These are phyloP conservation scores for Bipolaris sorokiniana DNA, from an alignment of 2,329 filamentous ascomycete genomes.

Conservation along the genomic window DNA sequence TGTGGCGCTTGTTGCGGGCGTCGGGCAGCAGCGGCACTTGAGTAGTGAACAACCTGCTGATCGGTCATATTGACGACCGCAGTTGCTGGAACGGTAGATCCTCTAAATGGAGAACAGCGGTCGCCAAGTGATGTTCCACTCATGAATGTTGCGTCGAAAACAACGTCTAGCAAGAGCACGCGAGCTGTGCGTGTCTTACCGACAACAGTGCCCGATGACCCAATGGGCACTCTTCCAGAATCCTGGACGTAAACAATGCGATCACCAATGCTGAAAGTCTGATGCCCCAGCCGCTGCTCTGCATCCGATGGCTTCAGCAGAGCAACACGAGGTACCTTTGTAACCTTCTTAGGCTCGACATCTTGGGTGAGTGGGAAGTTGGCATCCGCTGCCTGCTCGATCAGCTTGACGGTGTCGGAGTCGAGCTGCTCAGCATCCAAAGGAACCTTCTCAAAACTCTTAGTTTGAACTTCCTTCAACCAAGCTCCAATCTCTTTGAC, in stretches of 20 bases:
- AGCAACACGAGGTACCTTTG: constrained; percentile 82
- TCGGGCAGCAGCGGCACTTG: constrained; percentile 64
- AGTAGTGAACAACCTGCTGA: constrained; percentile 76
- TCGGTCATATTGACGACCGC: constrained; percentile 87
- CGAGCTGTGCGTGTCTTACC: constrained; percentile 89
- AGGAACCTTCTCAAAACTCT: constrained; percentile 93
- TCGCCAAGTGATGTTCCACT: constrained; percentile 91
- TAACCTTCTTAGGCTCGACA: constrained; percentile 70
- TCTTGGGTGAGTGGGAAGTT: constrained; percentile 42
- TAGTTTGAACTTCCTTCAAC: constrained; percentile 90
- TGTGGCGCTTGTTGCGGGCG: constrained; percentile 56
- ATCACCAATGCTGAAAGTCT: constrained; percentile 83
- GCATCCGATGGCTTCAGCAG: constrained; percentile 93
- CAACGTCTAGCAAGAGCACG: constrained; percentile 81
- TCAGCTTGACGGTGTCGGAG: constrained; percentile 80
- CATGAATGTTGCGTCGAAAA: constrained; percentile 97
- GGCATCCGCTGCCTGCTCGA: constrained; percentile 76
- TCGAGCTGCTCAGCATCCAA: constrained; percentile 96
- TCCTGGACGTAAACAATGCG: constrained; percentile 91
- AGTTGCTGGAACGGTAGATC: constrained; percentile 87
- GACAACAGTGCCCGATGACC: constrained; percentile 88
- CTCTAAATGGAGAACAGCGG: constrained; percentile 89
- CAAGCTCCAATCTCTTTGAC: constrained; percentile 94
- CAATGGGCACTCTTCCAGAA: constrained; percentile 93
- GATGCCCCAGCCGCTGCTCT: constrained; percentile 87